Conservation (phyloP, 1,139 yeast species). For the Arxiozyma telluris region DNA sequence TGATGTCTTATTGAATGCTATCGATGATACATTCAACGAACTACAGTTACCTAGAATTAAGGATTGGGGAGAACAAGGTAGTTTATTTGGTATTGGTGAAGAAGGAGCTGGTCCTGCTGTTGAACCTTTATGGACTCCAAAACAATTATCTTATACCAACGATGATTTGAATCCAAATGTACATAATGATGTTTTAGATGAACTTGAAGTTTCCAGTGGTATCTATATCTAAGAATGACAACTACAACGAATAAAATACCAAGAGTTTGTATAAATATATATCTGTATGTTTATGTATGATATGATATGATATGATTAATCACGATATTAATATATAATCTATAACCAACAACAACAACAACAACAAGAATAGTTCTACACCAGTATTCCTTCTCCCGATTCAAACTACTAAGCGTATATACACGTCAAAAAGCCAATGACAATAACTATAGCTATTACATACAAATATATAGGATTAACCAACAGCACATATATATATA, state of each 20-base stretch:
- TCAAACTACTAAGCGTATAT: no score
- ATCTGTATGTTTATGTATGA: not conserved
- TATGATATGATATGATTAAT: not conserved
- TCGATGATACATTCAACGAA: slow-evolving; percentile 72
- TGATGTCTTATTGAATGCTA: slow-evolving; percentile 65
- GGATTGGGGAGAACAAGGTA: slow-evolving; percentile 76
- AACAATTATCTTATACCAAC: slow-evolving; percentile 56
- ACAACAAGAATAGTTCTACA: no score
- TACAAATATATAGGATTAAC: not conserved
- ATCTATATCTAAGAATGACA: slow-evolving; percentile 20
- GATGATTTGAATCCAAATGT: slow-evolving; percentile 59
- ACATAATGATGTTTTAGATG: slow-evolving; percentile 47
- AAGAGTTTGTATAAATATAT: not conserved
- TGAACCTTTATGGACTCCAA: slow-evolving; percentile 70
- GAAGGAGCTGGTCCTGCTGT: slow-evolving; percentile 38
- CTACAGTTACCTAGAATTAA: slow-evolving; percentile 63
- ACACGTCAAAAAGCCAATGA: not conserved
- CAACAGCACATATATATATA: not conserved
- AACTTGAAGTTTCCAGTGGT: slow-evolving; percentile 65
- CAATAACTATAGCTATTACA: not conserved
- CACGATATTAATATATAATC: not conserved
- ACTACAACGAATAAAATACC: not conserved
- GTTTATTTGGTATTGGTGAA: slow-evolving; percentile 81
- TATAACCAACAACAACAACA: no score
- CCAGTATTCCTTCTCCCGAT: no score